Evolutionary conservation across 805 yeast species (phyloP), one percentile per base, ranked within the genome.

Genomic region (Candida pseudofarinosa): DNA sequence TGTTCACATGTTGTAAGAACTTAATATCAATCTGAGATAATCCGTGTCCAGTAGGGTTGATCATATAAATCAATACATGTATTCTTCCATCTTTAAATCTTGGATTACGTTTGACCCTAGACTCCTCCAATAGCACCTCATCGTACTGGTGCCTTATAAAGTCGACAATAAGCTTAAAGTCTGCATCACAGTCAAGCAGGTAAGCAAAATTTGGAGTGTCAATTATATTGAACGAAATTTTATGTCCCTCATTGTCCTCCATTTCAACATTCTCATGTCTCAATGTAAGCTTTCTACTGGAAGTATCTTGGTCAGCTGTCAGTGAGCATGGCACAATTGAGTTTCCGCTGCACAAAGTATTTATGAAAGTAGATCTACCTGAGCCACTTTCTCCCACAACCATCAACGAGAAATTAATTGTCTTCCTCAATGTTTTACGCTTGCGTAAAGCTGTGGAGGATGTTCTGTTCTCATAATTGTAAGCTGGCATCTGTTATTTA

Each of bases 341-440:
- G 52, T 85, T 81, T 50, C 89, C 93, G 46, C 86, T 96, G 67
- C 97, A 89, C 41, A 89, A 72, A 31, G 95, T 85, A 68, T 90
- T 89, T 60, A 90, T 87, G 55, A 89, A 84, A 4, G 96, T 89
- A n/a, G 96, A 85, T 60, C 96, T 78, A 14, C 97, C 97, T 37
- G 81, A 70, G 2, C 97, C 97, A 37, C 83, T 79, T 58, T 86
- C 85, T 35, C 97, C 97, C 43, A 88, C 83, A 32, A 87, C 82
- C 91, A 89, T 83, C 45, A 86, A 61, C 17, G 95, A 84, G 71
- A 89, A 88, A 57, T 86, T 87, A 68, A 87, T 80, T 28, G 89
- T 85, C 65, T 87, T 85, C 65, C 87, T 88, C 63, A 86, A 69
- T 39, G 82, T 84, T 69, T 87, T 87, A 60, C 86, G 80, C 68